Evolutionary conservation across 2,329 filamentous ascomycete genomes (phyloP), one percentile per base, ranked within the genome.

Genomic region (Tolypocladium album): DNA sequence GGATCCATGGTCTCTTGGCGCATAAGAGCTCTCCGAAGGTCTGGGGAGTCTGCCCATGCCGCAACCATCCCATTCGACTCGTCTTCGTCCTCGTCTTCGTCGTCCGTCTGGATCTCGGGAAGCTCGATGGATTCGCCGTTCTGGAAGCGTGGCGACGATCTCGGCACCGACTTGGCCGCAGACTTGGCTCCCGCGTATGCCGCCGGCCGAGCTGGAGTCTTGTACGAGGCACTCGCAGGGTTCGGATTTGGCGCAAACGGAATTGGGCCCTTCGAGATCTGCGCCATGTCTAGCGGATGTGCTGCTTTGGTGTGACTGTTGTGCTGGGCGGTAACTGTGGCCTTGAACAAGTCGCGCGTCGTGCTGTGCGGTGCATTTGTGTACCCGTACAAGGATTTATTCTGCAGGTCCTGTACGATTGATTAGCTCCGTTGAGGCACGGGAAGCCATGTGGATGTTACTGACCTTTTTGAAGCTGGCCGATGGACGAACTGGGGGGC

Each of bases 51-150:
- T 5, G 91, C 92, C 94, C 94, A 99, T 9, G 85, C 84, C 2
- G 91, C 89, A 20, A 90, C 83, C 38, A 74, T 69, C 1, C 70
- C 69, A 31, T 74, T 69, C 76, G 90, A 86, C 56, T 81, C 73
- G 17, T 85, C 83, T 47, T 88, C 84, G 7, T 93, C 89, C 56
- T 93, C 89, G 61, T 96, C 90, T 68, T 96, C 92, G 38, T 91
- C 92, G 70, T 99, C 95, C 1, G 94, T 97, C 64, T 92, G 86
- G 66, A 99, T 97, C 66, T 99, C 94, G 0, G 94, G 93, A 3
- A 99, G 84, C 65, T 94, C 88, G 68, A 99, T 97, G 58, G 83
- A 84, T 61, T 99, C 94, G 62, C 92, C 91, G 66, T 91, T 93
- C 62, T 88, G 89, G 75, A 95, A 96, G 58, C 90, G 85, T 1